Evolutionary conservation across 2,329 filamentous ascomycete genomes (phyloP), one percentile per base, ranked within the genome.

Genomic region (Lachnum nothofagi): DNA sequence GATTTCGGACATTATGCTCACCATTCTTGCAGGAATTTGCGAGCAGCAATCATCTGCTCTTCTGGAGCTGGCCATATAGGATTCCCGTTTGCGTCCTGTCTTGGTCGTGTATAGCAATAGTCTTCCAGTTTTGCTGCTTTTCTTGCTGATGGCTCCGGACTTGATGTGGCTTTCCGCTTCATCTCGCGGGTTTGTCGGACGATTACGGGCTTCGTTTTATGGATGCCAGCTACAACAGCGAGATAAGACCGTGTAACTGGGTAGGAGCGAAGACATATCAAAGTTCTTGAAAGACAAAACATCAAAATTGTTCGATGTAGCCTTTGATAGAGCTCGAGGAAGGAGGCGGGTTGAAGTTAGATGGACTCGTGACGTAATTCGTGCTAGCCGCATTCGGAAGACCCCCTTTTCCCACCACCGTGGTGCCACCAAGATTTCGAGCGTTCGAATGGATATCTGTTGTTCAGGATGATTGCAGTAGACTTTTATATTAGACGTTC

Each of bases 31-130:
- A 86, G 79, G 42, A 84, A 79, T 1, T 65, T 58, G 43, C 78
- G 70, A 2, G 82, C 82, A 6, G 65, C 64, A 8, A 76, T 66
- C 29, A 86, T 78, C 46, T 83, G 76, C 9, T 65, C 63, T 43
- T 63, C 65, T 2, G 80, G 76, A 1, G 82, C 82, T 2, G 83
- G 83, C 83, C 82, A 86, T 41, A 83, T 69, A 1, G 72, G 31
- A 25, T 53, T 42, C 1, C 56, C 56, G 16, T 55, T 12, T 5
- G 47, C 24, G 34, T 55, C 53, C n/a, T 31, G 33, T 40, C 34
- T 52, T 10, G 49, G 31, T 0, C 51, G 41, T 14, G 41, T 43
- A 43, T 37, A 56, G 42, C 60, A 62, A 46, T 63, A 63, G 34
- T 58, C 59, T 23, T 55, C 55, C 5, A 61, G 19, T 44, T 60